Conservation (phyloP, 176 grass and related monocot genomes). For the Carex pumila region DNA sequence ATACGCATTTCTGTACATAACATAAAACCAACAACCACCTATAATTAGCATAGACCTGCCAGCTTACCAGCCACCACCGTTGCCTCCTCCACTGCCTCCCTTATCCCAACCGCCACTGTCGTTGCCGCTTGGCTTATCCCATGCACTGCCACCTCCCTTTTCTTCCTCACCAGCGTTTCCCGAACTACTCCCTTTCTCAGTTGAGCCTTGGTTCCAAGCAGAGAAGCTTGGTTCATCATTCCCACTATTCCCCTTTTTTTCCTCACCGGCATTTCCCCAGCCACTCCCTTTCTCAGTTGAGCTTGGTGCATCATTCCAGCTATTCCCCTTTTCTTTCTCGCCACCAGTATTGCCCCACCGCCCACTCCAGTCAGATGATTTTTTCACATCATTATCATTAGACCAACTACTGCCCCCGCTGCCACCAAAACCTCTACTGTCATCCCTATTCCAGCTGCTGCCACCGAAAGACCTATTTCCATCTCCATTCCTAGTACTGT, state of each 20-base stretch:
- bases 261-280: neutral
- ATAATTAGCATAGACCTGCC: neutral
- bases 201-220: slow-evolving; percentile 14
- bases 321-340: slow-evolving; percentile 11
- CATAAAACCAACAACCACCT: neutral
- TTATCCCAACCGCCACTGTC: neutral
- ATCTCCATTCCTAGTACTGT: neutral
- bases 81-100: neutral
- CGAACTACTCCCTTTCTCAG: neutral
- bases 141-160: neutral
- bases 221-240: neutral
- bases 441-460: slow-evolving; percentile 2
- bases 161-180: neutral
- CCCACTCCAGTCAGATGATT: slow-evolving; percentile 16
- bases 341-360: slow-evolving; percentile 13
- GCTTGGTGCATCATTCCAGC: neutral
- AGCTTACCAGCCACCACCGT: slow-evolving; percentile 7
- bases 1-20: neutral
- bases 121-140: no score
- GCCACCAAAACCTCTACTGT: neutral
- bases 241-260: neutral
- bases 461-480: slow-evolving; percentile 7
- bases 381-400: neutral
- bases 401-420: neutral
- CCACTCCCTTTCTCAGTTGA: neutral